Conservation (phyloP, 2,329 filamentous ascomycete species). For the Pseudonectria buxi region DNA sequence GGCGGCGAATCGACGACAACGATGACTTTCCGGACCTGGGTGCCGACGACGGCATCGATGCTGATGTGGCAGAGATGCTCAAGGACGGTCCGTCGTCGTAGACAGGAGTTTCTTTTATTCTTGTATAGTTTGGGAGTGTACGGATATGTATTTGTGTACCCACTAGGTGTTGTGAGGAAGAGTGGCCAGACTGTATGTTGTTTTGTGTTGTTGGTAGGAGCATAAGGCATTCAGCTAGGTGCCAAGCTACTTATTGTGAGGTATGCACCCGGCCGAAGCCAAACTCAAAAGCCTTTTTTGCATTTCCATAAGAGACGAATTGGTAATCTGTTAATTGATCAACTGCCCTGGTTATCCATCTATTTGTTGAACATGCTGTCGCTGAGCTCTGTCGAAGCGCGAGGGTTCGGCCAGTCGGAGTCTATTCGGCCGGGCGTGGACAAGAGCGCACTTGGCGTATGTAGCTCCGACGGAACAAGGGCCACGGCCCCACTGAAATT, state of each 20-base stretch:
- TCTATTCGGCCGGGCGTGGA: slow-evolving; percentile 6
- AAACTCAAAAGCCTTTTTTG: too few relatives aligned
- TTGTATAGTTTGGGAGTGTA: too few relatives aligned
- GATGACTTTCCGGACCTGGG: slow-evolving; percentile 49
- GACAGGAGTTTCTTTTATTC: slow-evolving; percentile 4
- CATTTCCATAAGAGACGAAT: too few relatives aligned
- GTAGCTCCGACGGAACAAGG: slow-evolving; percentile 16
- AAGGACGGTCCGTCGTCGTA: slow-evolving; percentile 13
- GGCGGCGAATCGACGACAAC: slow-evolving; percentile 44
- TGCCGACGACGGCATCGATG: slow-evolving; percentile 48
- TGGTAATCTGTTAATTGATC: background rate
- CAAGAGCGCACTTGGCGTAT: slow-evolving; percentile 2
- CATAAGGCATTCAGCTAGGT: too few relatives aligned
- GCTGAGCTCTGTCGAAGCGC: slow-evolving; percentile 9
- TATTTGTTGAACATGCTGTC: too few relatives aligned
- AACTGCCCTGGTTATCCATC: slow-evolving; percentile 1
- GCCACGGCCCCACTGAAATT: slow-evolving; percentile 6
- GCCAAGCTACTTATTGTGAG: too few relatives aligned
- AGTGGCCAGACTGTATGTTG: too few relatives aligned
- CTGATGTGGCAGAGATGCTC: slow-evolving; percentile 51
- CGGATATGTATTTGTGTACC: too few relatives aligned
- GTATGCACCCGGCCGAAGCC: too few relatives aligned
- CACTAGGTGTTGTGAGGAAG: too few relatives aligned
- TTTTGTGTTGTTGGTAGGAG: too few relatives aligned
- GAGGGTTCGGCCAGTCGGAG: slow-evolving; percentile 12